These are phyloP conservation scores for Carex pumila DNA, from an alignment of 176 grass and related monocot species.

Conservation along the genomic window DNA sequence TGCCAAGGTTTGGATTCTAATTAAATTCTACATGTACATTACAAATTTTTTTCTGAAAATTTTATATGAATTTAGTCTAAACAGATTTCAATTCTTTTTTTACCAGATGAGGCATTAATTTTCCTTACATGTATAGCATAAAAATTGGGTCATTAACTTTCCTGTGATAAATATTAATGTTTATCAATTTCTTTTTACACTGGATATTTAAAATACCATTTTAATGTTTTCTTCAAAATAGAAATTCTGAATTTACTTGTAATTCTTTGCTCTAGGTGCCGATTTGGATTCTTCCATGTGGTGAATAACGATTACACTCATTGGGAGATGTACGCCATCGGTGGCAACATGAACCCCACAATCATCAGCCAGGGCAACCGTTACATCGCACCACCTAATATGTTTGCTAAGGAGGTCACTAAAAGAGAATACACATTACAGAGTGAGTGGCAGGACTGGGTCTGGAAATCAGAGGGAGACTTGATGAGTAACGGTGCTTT, in stretches of 20 bases:
- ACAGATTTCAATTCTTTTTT: not conserved
- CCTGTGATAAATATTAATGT: not conserved
- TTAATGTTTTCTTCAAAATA: not conserved
- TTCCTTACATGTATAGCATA: not conserved
- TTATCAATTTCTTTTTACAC: not conserved
- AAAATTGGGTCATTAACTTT: not conserved
- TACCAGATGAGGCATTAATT: not conserved
- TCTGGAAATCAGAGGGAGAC: constrained; percentile 75
- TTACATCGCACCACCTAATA: constrained; percentile 32
- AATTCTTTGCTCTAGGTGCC: constrained; percentile 17
- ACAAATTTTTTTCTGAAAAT: not conserved
- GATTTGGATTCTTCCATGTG: constrained; percentile 71
- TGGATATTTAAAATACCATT: not conserved
- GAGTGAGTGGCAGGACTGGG: constrained; percentile 58
- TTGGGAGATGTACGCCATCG: constrained; percentile 82
- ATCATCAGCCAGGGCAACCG: constrained; percentile 95
- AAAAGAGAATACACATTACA: constrained; percentile 53
- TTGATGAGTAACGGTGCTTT: constrained; percentile 57
- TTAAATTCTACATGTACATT: not conserved
- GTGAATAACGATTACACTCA: constrained; percentile 97
- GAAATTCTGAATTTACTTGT: not conserved
- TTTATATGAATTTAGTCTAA: not conserved
- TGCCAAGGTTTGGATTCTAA: constrained; percentile 30
- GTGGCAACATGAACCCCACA: constrained; percentile 56
- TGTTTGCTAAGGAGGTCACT: constrained; percentile 57